These are phyloP conservation scores for Coniochaeta sp. DNA, from an alignment of 2,329 filamentous ascomycete species.

Conservation along the genomic window DNA sequence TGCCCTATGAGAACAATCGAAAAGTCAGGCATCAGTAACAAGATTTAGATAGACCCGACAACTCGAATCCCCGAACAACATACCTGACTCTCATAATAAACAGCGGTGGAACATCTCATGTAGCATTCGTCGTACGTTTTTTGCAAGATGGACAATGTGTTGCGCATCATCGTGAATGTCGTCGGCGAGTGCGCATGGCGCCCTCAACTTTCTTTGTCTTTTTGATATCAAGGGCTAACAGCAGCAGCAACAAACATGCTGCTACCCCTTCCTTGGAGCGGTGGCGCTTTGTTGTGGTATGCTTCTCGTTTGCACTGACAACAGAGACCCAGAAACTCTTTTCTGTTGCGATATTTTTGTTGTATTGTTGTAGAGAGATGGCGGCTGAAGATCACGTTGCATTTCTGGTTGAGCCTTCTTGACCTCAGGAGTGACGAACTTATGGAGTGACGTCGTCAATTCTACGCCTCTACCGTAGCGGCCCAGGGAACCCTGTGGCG, in stretches of 20 bases:
- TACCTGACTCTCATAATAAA: conserved; percentile 93
- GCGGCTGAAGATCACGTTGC: neutral
- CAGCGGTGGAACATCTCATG: conserved; percentile 86
- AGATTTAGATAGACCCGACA: neutral
- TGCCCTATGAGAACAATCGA: conserved; percentile 51
- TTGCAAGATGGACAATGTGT: conserved; percentile 45
- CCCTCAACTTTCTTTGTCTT: neutral
- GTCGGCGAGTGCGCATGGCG: neutral
- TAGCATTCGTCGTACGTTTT: conserved; percentile 98
- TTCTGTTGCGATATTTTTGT: neutral
- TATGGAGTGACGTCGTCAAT: neutral
- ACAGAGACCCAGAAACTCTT: neutral
- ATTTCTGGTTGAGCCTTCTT: neutral
- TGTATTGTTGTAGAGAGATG: neutral
- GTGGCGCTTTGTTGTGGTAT: neutral
- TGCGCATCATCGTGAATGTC: neutral
- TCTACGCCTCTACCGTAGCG: neutral
- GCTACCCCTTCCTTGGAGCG: neutral
- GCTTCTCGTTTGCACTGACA: neutral
- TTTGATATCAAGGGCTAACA: neutral
- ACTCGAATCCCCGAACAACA: conserved; percentile 3
- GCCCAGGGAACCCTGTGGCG: neutral
- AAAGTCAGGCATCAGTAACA: conserved; percentile 3
- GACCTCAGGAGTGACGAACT: neutral
- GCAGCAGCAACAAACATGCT: neutral